These are phyloP conservation scores for Naegleria fowleri DNA, from an alignment of 208 protist species.

Conservation along the genomic window DNA sequence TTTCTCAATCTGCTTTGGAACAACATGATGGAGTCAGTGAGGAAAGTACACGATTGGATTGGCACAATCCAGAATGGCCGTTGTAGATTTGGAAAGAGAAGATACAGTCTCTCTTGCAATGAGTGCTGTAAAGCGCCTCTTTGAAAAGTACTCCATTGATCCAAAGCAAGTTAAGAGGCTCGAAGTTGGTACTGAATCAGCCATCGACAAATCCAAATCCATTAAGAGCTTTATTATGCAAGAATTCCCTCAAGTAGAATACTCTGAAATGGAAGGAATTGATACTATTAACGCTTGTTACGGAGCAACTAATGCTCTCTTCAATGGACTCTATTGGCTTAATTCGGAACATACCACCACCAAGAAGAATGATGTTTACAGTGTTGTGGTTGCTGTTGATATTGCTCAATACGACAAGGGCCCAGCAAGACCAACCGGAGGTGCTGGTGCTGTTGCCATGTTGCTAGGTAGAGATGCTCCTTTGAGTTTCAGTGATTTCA, in stretches of 20 bases:
- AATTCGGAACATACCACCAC: slow-evolving; percentile 39
- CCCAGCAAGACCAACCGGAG: slow-evolving; percentile 43
- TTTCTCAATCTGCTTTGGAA: slow-evolving; percentile 70
- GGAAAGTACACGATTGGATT: slow-evolving; percentile 82
- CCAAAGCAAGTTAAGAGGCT: slow-evolving; percentile 63
- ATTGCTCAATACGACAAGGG: slow-evolving; percentile 75
- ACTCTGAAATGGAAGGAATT: slow-evolving; percentile 55
- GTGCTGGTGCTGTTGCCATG: slow-evolving; percentile 52
- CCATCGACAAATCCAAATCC: slow-evolving; percentile 78
- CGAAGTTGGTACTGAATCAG: slow-evolving; percentile 81
- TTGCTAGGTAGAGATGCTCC: slow-evolving; percentile 31
- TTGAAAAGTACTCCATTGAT: slow-evolving; percentile 61
- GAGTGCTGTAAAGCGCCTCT: slow-evolving; percentile 55
- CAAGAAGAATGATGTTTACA: slow-evolving; percentile 70
- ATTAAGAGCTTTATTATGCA: slow-evolving; percentile 76
- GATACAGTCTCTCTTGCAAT: slow-evolving; percentile 77
- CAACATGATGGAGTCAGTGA: slow-evolving; percentile 46
- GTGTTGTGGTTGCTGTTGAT: slow-evolving; percentile 72
- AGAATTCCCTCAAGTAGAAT: slow-evolving; percentile 51
- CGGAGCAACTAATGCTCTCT: slow-evolving; percentile 72
- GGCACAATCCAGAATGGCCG: slow-evolving; percentile 71
- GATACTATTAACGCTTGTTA: slow-evolving; percentile 83
- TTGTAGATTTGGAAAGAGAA: slow-evolving; percentile 63
- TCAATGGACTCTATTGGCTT: slow-evolving; percentile 75
- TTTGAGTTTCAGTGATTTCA: slow-evolving; percentile 21